Base-by-base conservation (phyloP, 306 rosid species). In the Fagus sylvatica region DNA sequence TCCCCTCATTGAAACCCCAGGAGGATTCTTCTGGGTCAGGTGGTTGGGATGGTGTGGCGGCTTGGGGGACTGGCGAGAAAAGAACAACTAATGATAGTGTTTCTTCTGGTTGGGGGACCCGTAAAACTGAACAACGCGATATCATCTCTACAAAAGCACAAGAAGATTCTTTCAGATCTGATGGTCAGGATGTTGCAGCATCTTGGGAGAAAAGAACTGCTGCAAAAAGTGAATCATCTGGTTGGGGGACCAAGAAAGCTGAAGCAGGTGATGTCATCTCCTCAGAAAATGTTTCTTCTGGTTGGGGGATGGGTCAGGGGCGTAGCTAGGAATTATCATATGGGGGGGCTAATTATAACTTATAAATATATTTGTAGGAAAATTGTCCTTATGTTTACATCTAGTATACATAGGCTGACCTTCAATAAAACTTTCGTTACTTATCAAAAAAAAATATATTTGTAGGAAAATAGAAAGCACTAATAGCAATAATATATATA, bases 41-140 rank as follows among this genome's bases (percentile, higher is more conserved):
- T 80, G 78, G 76, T 79, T 82, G 86, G 88, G 80, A 53, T 73
- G 42, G 76, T 32, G 30, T 69, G 65, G 30, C 3, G 6, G 39
- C 49, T 56, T 46, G 51, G 77, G 77, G 57, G 64, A 0, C 51
- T 46, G 11, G 51, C 11, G 51, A 46, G 51, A 46, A 46, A 46
- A 46, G 15, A 46, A 46, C 15, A 46, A 46, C 51, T 8, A 11
- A 13, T 46, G 51, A 46, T 46, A 65, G 41, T 66, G 43, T 11
- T 66, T 66, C 49, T 7, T 53, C 64, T 59, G 61, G 34, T 68
- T 71, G 72, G 62, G 51, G 57, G 77, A 48, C 71, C 49, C 12
- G 7, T 39, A 62, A 56, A 53, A 3, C 72, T n/a, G 74, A 59
- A 17, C 12, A 30, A 32, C 32, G 71, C 8, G 33, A 39, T n/a